Percentiles rank a stretch among this genome's conserved stretches.
These are phyloP conservation scores for Xanthoconium stramineum DNA, from an alignment of 768 basidiomycete species.

Conservation along the genomic window DNA sequence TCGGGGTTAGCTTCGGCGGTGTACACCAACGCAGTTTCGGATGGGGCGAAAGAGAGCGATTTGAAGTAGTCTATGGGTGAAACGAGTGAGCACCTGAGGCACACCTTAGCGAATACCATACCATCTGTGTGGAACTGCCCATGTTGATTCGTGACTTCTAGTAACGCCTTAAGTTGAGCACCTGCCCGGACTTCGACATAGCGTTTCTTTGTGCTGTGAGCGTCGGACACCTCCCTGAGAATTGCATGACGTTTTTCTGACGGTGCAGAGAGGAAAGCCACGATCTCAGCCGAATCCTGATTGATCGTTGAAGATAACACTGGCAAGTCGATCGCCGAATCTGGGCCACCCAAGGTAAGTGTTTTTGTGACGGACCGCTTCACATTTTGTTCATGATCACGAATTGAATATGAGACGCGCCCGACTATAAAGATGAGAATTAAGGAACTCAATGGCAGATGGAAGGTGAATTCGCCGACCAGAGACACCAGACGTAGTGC, in stretches of 20 bases:
- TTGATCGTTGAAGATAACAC: constrained; percentile 12
- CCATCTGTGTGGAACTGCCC: constrained; percentile 64
- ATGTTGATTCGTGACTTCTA: constrained; percentile 58
- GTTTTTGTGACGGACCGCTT: constrained; percentile 45
- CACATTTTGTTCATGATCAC: constrained; percentile 49
- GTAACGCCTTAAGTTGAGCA: constrained; percentile 39
- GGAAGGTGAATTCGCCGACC: constrained; percentile 7
- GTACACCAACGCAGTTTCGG: constrained; percentile 54
- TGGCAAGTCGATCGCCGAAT: constrained; percentile 6
- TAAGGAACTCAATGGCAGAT: background rate
- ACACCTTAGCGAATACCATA: constrained; percentile 17
- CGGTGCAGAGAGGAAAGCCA: constrained; percentile 43
- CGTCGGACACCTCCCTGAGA: constrained; percentile 37
- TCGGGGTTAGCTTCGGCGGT: constrained; percentile 51
- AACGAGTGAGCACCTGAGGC: background rate
- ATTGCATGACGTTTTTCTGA: constrained; percentile 41
- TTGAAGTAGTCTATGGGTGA: constrained; percentile 46
- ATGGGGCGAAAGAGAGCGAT: constrained; percentile 51
- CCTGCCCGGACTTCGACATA: constrained; percentile 60
- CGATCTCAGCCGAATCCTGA: constrained; percentile 33
- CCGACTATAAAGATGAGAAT: constrained; percentile 28
- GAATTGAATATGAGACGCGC: constrained; percentile 43
- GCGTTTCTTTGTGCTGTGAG: constrained; percentile 37
- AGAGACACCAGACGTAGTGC: constrained; percentile 8
- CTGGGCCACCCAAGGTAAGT: constrained; percentile 26